Evolutionary conservation across 768 basidiomycete species (phyloP).

Genomic region (Auriscalpium vulgare): DNA sequence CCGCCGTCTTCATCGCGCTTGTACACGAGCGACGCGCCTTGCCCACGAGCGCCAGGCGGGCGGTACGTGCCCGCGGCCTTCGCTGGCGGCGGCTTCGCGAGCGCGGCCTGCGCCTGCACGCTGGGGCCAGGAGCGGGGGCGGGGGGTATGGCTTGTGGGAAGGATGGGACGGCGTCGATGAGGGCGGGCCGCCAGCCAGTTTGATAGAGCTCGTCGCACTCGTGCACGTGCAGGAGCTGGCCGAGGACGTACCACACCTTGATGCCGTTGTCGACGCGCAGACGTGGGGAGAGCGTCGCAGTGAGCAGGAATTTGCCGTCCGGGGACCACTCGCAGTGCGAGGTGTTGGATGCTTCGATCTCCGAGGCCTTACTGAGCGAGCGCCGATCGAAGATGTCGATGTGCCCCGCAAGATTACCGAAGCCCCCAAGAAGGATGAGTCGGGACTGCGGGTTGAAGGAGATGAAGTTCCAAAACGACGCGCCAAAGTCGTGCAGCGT

Average conservation of each 20-base stretch:
- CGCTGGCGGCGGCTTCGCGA: conserved; percentile 45
- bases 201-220: conserved; percentile 86
- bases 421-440: conserved; percentile 89
- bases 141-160: conserved; percentile 56
- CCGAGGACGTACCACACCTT: conserved; percentile 95
- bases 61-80: conserved; percentile 86
- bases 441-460: conserved; percentile 91
- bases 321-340: conserved; percentile 91
- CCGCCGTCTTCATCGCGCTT: conserved; percentile 91
- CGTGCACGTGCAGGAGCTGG: conserved; percentile 75
- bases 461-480: conserved; percentile 84
- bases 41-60: conserved; percentile 87
- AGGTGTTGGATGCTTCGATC: conserved; percentile 90
- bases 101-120: conserved; percentile 40
- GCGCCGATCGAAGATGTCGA: conserved; percentile 87
- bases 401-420: conserved; percentile 92
- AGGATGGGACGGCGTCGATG: conserved; percentile 56
- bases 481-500: conserved; percentile 86
- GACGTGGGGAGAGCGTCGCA: conserved; percentile 88
- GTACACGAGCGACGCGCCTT: conserved; percentile 81
- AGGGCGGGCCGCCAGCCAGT: conserved; percentile 72
- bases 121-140: conserved; percentile 60
- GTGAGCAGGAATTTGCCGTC: conserved; percentile 91
- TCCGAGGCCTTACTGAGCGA: conserved; percentile 67
- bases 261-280: conserved; percentile 95